Base-by-base conservation (phyloP, 2,329 filamentous ascomycete species). In the Aureobasidium uvarum region DNA sequence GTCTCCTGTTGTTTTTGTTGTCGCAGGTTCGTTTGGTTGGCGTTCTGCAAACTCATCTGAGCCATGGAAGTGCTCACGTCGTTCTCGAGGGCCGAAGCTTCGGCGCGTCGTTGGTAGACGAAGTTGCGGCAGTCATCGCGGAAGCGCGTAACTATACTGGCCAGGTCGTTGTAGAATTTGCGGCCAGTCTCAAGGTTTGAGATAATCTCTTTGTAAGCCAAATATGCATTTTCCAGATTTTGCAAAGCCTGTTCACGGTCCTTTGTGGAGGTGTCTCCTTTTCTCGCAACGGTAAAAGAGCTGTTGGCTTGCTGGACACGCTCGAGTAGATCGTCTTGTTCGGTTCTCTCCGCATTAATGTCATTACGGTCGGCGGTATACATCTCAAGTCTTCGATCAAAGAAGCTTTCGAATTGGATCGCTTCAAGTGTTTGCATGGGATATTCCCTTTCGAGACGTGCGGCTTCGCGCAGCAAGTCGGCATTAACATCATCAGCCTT, bases 111-210 rank as follows among this genome's bases (percentile, higher is more conserved):
- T 73, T 92, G 86, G 33, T 92, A 89, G 0, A 90, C 89, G 82
- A 96, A 98, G 1, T 84, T 85, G 69, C 85, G 85, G 66, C 87
- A 88, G 41, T 91, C 90, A 70, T 97, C 94, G 20, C 92, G 84
- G 75, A 97, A 98, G 11, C 88, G 83, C 43, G 87, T 89, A 0
- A 96, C 90, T 68, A 98, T 92, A 77, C 89, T 91, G 54, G 90
- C 91, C 5, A 99, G 83, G 73, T 98, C 93, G 71, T 99, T 99
- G 80, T 98, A 99, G 75, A 99, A 99, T 75, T 95, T 97, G 62
- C 94, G 84, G 0, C 92, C 95, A 0, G 90, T 91, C 69, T 98
- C 94, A 2, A 97, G 83, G 73, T 98, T 96, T 69, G 86, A 91
- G 66, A 96, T 87, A 65, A 98, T 91, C 75, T 99, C 94, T 78